phyloP scores from a whole-genome alignment of 345 rosid species.

The Eucalyptus pumila region DNA sequence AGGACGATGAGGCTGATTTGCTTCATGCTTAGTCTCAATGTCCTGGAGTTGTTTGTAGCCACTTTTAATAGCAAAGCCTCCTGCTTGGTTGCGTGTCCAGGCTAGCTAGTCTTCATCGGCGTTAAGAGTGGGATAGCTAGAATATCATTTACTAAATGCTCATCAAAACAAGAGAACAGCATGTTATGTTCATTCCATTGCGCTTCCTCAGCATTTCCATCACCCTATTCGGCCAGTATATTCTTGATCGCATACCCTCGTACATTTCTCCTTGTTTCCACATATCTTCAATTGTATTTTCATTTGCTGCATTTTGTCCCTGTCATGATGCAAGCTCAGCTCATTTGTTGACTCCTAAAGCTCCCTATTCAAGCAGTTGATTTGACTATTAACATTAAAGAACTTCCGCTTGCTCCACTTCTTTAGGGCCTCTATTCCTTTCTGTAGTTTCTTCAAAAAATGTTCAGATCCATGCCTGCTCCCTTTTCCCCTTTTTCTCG shows the following conservation, averaged over 20 bases:
- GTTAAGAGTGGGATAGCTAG: not conserved
- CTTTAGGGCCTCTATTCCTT: too few species aligned
- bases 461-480: too few species aligned
- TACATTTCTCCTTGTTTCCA: not conserved
- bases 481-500: too few species aligned
- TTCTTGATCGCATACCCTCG: not conserved
- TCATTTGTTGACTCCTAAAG: too few species aligned
- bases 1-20: not conserved
- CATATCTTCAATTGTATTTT: too few species aligned
- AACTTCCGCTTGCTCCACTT: too few species aligned
- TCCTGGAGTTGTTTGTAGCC: not conserved
- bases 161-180: not conserved
- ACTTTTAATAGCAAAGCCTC: not conserved
- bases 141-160: not conserved
- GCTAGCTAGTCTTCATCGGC: rapidly evolving
- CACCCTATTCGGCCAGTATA: rapidly evolving
- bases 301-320: not conserved
- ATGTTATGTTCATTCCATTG: not conserved
- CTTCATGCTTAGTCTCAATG: not conserved
- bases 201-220: rapidly evolving
- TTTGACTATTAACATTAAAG: too few species aligned
- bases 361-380: too few species aligned
- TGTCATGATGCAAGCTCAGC: not conserved
- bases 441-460: too few species aligned
- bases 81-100: not conserved